These are phyloP conservation scores for Gonapodya prolifera DNA, from an alignment of 192 early-diverging fungal genomes.

Conservation along the genomic window DNA sequence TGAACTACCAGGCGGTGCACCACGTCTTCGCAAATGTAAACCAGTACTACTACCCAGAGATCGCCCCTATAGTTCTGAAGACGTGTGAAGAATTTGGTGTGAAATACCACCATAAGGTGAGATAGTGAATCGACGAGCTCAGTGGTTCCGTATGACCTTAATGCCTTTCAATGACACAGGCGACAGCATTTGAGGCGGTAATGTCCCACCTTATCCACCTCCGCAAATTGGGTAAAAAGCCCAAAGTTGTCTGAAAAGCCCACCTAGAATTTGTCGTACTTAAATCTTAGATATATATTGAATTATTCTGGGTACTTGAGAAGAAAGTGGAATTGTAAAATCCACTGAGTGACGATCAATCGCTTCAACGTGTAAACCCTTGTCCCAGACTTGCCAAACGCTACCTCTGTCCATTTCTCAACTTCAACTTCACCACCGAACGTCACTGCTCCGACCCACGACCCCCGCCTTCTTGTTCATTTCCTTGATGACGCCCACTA, in stretches of 20 bases:
- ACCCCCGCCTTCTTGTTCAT: conserved; percentile 39
- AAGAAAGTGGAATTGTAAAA: too few relatives aligned
- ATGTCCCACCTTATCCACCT: conserved; percentile 28
- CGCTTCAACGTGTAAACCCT: too few relatives aligned
- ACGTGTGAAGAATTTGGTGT: conserved; percentile 36
- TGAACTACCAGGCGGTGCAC: conserved; percentile 38
- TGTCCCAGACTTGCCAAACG: too few relatives aligned
- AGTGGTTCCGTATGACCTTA: conserved; percentile 22
- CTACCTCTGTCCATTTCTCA: too few relatives aligned
- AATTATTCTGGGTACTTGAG: too few relatives aligned
- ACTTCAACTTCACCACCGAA: neutral
- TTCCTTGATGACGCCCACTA: conserved; percentile 56
- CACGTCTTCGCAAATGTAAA: conserved; percentile 35
- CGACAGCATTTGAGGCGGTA: conserved; percentile 19
- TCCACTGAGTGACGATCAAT: too few relatives aligned
- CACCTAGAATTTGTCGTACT: neutral
- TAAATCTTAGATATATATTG: too few relatives aligned
- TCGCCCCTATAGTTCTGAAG: conserved; percentile 28
- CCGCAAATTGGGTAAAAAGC: conserved; percentile 20
- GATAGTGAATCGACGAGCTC: neutral
- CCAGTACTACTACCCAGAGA: conserved; percentile 36
- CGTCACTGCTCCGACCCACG: conserved; percentile 15
- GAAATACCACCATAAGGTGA: conserved; percentile 22
- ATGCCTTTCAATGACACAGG: conserved; percentile 8
- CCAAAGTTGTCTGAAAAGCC: conserved; percentile 4